Evolutionary conservation across 805 yeast species (phyloP), one percentile per base, ranked within the genome.

Genomic region (Debaryomyces tyrocola): DNA sequence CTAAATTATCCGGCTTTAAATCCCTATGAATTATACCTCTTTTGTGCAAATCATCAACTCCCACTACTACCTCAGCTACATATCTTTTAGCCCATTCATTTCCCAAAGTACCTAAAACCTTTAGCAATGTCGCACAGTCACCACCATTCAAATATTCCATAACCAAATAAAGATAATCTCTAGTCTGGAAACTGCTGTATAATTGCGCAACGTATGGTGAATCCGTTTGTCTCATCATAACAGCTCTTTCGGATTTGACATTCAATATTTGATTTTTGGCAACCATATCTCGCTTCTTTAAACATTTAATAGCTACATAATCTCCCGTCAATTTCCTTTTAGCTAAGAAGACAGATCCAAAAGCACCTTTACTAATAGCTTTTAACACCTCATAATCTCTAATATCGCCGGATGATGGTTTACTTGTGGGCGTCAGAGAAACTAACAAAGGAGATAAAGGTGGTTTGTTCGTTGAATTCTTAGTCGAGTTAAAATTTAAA

Each of bases 91-190:
- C 82, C 98, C 98, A 94, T 37, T 82, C 82, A 53, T 86, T 88
- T 0, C 96, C 92, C 20, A 94, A 66, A 1, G 84, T 83, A 0
- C 96, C 97, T 63, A 92, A 75, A 66, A 83, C 80, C 58, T 88
- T 87, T 21, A 94, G 69, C 43, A 95, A 70, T 0, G 96, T 84
- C 0, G 97, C 94, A 58, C 92, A 80, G 63, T 94, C 99, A 29
- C 99, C 99, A 37, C 99, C 99, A 54, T 87, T 89, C 34, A 94
- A 70, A 59, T 90, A 94, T 63, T 94, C 99, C 98, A 95, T 92
- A 2, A 94, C 99, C 54, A 94, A 73, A 59, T 88, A 94, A 14
- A 94, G 70, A 60, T 85, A 90, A 50, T 90, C 95, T 41, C 81
- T 80, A 49, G 89, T 88, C 67, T 94, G 99, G 64, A 94, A 94